Evolutionary conservation across 2,329 filamentous ascomycete genomes (phyloP).

Genomic region (Metarhizium guizhouense): DNA sequence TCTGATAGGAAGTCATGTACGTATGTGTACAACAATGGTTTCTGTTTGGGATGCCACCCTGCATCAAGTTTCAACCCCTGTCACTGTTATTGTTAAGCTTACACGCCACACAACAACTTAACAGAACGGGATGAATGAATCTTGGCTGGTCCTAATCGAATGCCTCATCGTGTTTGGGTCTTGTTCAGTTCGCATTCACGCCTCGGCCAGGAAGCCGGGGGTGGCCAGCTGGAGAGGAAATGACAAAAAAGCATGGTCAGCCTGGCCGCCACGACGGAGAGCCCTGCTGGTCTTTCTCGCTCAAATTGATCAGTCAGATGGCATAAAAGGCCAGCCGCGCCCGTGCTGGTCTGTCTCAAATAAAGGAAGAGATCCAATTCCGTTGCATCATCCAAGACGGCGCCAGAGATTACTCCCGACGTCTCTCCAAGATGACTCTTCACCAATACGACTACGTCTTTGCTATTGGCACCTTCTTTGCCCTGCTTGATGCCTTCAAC

Average conservation of each 20-base stretch:
- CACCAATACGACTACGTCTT: constrained; percentile 47
- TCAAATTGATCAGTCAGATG: neutral
- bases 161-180: too few relatives aligned
- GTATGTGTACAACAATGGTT: neutral
- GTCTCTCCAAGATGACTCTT: constrained; percentile 1
- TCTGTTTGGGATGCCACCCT: neutral
- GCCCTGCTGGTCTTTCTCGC: neutral
- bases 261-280: neutral
- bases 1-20: constrained; percentile 1
- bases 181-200: neutral
- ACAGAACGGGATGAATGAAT: neutral
- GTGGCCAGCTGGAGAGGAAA: neutral
- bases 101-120: neutral
- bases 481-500: constrained; percentile 69
- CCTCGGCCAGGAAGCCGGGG: neutral
- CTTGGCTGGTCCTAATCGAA: neutral
- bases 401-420: neutral
- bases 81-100: neutral
- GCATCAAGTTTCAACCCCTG: neutral
- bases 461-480: constrained; percentile 67
- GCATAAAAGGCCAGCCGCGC: neutral
- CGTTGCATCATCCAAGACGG: neutral
- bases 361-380: neutral
- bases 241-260: neutral
- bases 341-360: neutral